phyloP scores from a whole-genome alignment of 2,329 filamentous ascomycete species.

The Orbilia brochopaga region DNA sequence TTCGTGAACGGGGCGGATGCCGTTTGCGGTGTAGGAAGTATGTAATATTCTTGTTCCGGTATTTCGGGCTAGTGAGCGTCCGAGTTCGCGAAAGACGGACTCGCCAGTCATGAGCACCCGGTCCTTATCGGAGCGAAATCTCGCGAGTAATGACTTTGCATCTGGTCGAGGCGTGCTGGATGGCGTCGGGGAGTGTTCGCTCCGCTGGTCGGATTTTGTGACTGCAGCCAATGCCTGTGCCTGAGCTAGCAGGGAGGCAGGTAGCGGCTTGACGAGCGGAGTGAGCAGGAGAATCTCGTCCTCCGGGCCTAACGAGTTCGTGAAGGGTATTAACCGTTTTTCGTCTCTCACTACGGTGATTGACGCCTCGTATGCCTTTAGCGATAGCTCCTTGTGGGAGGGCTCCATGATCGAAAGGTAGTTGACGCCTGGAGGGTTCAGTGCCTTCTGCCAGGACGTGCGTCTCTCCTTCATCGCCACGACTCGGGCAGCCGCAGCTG shows the following conservation, averaged over 20 bases:
- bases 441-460: slow-evolving; percentile 86
- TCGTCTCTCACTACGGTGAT: slow-evolving; percentile 93
- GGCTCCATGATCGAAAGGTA: slow-evolving; percentile 79
- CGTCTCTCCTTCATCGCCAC: slow-evolving; percentile 82
- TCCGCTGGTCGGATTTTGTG: slow-evolving; percentile 46
- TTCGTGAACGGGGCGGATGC: slow-evolving; percentile 70
- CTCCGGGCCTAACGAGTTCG: slow-evolving; percentile 56
- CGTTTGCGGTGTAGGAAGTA: slow-evolving; percentile 78
- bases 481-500: slow-evolving; percentile 78
- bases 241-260: slow-evolving; percentile 45
- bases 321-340: slow-evolving; percentile 76
- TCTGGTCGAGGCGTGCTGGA: slow-evolving; percentile 37
- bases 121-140: slow-evolving; percentile 61
- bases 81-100: slow-evolving; percentile 87
- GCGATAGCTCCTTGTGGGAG: slow-evolving; percentile 79
- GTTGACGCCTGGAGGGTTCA: slow-evolving; percentile 79
- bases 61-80: slow-evolving; percentile 82
- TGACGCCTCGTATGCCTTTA: slow-evolving; percentile 85
- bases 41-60: slow-evolving; percentile 79
- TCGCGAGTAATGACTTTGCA: slow-evolving; percentile 28
- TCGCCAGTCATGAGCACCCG: slow-evolving; percentile 81
- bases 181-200: slow-evolving; percentile 62
- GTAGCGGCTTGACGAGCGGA: slow-evolving; percentile 63
- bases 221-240: slow-evolving; percentile 27
- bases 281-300: slow-evolving; percentile 64